Evolutionary conservation across 768 basidiomycete genomes (phyloP), one percentile per base, ranked within the genome.

Genomic region (Mycena albidolilacea): DNA sequence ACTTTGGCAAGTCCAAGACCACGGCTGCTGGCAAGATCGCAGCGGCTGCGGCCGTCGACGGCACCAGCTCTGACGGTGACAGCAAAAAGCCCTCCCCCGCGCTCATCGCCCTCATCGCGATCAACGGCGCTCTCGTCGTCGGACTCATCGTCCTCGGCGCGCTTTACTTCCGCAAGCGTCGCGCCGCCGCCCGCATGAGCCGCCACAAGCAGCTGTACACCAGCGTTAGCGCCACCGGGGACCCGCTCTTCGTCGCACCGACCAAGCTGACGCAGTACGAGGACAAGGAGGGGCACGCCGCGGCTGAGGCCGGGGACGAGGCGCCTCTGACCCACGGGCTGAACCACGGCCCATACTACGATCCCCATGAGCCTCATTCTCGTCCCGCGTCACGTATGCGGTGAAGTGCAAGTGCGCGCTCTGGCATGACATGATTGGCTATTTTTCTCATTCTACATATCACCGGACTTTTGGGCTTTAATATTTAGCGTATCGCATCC

Each of bases 21-120:
- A 17, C 52, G 21, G 12, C 21, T 10, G 14, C 52, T 5, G 52
- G 52, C 5, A 15, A 30, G 3, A 3, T 54, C 52, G 21, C 21
- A 6, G 52, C 7, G 21, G 65, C 67, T 17, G 58, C 43, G 39
- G 44, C 55, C 15, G 23, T 38, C 59, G 15, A 52, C 75, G 7
- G 76, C 78, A 3, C 78, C 75, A 41, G 35, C 23, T 23, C 10
- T 7, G 77, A 71, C 21, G 77, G 78, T 11, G 80, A 78, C 63
- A 82, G 82, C 67, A 50, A 57, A 38, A 80, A 50, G 74, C 23
- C 77, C 70, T 46, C 75, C 71, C 21, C 69, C 21, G 37, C 77
- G 69, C 6, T 78, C 57, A 43, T 77, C 71, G 44, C 80, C 64
- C 38, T 71, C 75, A 7, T 84, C 77, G 58, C 77, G 59, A 23